Percentiles rank a stretch among this genome's conserved stretches.
Evolutionary conservation across 2,329 filamentous ascomycete genomes (phyloP).

Genomic region (Phyllosticta capitalensis): DNA sequence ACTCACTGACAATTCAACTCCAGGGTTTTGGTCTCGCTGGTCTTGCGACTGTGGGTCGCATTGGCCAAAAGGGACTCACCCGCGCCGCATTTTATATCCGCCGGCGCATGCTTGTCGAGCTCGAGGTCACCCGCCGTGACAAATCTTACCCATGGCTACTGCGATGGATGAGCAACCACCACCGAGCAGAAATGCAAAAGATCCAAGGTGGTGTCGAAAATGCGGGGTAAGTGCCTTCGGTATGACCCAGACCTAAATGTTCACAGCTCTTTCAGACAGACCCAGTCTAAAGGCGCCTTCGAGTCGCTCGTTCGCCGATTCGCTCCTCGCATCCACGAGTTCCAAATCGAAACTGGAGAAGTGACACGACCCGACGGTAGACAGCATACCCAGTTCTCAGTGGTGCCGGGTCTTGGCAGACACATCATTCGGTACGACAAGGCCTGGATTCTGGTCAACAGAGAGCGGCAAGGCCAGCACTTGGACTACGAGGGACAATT

Average conservation of each 20-base stretch:
- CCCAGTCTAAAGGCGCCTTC: slow-evolving; percentile 32
- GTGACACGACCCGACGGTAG: slow-evolving; percentile 56
- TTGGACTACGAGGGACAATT: slow-evolving; percentile 75
- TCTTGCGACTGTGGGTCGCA: slow-evolving; percentile 69
- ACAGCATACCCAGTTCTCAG: slow-evolving; percentile 68
- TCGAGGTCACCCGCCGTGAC: slow-evolving; percentile 92
- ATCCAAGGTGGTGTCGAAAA: slow-evolving; percentile 28
- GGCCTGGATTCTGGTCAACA: slow-evolving; percentile 77
- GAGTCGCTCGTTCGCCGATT: slow-evolving; percentile 47
- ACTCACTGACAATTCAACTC: not conserved
- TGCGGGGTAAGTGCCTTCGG: not conserved
- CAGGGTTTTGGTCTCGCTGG: slow-evolving; percentile 83
- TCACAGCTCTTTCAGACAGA: slow-evolving; percentile 17
- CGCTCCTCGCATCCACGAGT: slow-evolving; percentile 52
- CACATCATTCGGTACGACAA: slow-evolving; percentile 81
- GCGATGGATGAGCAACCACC: slow-evolving; percentile 78
- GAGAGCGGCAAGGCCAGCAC: slow-evolving; percentile 68
- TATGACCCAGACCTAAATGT: not conserved
- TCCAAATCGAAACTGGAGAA: slow-evolving; percentile 56
- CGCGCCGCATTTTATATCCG: slow-evolving; percentile 65
- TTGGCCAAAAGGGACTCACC: slow-evolving; percentile 69
- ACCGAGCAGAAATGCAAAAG: slow-evolving; percentile 29
- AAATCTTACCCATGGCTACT: slow-evolving; percentile 90
- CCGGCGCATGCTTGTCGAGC: slow-evolving; percentile 80
- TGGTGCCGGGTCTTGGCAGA: slow-evolving; percentile 83